Base-by-base conservation (phyloP, 148 eudicot species). In the Nyssa sinensis region DNA sequence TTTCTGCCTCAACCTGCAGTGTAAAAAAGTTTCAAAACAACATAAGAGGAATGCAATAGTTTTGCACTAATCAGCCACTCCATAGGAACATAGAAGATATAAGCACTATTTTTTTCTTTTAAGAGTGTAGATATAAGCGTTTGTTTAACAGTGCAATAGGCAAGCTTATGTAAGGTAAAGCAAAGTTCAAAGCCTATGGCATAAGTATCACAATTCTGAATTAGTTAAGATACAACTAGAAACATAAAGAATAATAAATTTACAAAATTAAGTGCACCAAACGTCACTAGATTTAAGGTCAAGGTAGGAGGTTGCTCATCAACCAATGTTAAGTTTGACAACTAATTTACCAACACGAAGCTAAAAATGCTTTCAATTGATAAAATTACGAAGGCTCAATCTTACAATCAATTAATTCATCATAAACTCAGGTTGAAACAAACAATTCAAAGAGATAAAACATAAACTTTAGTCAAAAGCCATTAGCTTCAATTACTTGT, bases 1-100 rank as follows among this genome's bases (percentile, higher is more conserved):
- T 41, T 78, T 85, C 84, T 41, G 83, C 80, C 51, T 69, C 73
- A 57, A 64, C 76, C 94, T 92, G 84, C 72, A 81, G 69, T 21
- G 24, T 61, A 25, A 28, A 57, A 66, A 57, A 24, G 16, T 58
- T 75, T n/a, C 25, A 55, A 55, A 55, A 55, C 59, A 55, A 11
- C 0, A 44, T 19, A 60, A 31, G 58, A 37, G 62, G 67, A 49
- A 67, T 1, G 14, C 44, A 61, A 41, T 27, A 60, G 24, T 51
- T 30, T 19, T 19, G 21, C 68, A 39, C 28, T 19, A 62, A 31
- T 24, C 24, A 27, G 12, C 33, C 37, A 33, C 44, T 29, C 14
- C 21, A 27, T 27, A 37, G 63, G 63, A 23, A 31, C 28, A 17
- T 12, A 70, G 60, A 14, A 28, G 32, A 66, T 11, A 21, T n/a